phyloP scores from a whole-genome alignment of 2,329 filamentous ascomycete genomes.

The Colletotrichum graminicola region DNA sequence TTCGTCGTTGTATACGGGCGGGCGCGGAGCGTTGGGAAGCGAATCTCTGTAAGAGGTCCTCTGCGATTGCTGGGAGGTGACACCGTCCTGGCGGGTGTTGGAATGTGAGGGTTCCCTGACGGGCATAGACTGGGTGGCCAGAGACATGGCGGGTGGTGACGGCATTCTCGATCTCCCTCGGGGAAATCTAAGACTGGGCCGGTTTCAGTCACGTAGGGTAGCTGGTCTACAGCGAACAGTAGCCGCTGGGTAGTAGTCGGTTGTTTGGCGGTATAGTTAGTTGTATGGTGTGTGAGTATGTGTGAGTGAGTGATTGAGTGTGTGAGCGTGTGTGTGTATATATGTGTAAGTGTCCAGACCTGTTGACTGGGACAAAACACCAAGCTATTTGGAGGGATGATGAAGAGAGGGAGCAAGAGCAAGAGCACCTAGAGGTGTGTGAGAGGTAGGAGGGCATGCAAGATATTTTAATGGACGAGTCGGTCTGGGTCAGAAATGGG shows the following conservation, averaged over 20 bases:
- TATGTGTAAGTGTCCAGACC: constrained; percentile 36
- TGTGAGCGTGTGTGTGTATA: background rate
- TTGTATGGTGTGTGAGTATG: too few relatives aligned
- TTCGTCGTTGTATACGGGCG: constrained; percentile 37
- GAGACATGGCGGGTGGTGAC: constrained; percentile 41
- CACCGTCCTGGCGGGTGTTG: constrained; percentile 17
- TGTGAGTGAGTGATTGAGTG: constrained; percentile 10
- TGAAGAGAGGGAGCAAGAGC: background rate
- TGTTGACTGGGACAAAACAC: constrained; percentile 1
- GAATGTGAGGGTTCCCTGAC: constrained; percentile 40
- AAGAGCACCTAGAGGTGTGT: background rate
- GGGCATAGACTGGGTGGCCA: constrained; percentile 42
- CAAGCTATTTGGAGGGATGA: constrained; percentile 6
- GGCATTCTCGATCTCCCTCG: constrained; percentile 33
- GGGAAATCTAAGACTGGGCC: constrained; percentile 36
- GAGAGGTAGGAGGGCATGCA: constrained; percentile 33
- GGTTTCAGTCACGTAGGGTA: constrained; percentile 35
- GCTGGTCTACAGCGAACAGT: constrained; percentile 36
- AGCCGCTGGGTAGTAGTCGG: constrained; percentile 10
- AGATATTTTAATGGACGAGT: constrained; percentile 40
- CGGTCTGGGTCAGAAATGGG: constrained; percentile 29
- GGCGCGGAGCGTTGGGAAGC: constrained; percentile 40
- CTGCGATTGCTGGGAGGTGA: constrained; percentile 26
- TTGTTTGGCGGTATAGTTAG: background rate
- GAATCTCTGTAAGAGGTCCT: constrained; percentile 42